These are phyloP conservation scores for Russula sp. DNA, from an alignment of 768 basidiomycete genomes.

Conservation along the genomic window DNA sequence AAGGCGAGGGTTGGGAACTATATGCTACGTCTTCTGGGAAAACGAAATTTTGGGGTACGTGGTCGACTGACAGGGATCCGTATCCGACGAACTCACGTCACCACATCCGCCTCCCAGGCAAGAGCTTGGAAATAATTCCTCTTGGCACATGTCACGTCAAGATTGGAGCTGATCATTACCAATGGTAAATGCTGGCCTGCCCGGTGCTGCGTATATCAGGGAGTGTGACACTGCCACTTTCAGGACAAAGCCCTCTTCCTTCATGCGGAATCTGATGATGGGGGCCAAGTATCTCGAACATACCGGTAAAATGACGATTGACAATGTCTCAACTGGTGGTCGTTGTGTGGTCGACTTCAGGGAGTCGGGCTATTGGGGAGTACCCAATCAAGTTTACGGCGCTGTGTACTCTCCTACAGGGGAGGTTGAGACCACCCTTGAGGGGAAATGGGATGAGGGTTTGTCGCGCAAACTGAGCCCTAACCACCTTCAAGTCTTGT, in stretches of 20 bases:
- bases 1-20: slow-evolving; percentile 71
- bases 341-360: slow-evolving; percentile 79
- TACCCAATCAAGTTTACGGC: slow-evolving; percentile 66
- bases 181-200: slow-evolving; percentile 45
- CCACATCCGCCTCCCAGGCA: slow-evolving; percentile 42
- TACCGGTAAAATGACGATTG: slow-evolving; percentile 68
- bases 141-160: slow-evolving; percentile 60
- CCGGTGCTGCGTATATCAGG: not conserved
- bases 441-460: slow-evolving; percentile 87
- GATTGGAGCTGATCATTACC: slow-evolving; percentile 59
- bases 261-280: slow-evolving; percentile 84
- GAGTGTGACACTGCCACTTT: not conserved
- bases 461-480: slow-evolving; percentile 61
- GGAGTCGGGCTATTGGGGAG: slow-evolving; percentile 76
- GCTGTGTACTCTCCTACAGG: slow-evolving; percentile 47
- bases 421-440: slow-evolving; percentile 51
- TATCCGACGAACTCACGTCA: slow-evolving; percentile 18
- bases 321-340: slow-evolving; percentile 47
- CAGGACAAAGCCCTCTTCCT: slow-evolving; percentile 84
- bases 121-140: slow-evolving; percentile 82
- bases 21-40: slow-evolving; percentile 71
- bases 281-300: slow-evolving; percentile 90
- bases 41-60: slow-evolving; percentile 87
- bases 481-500: slow-evolving; percentile 66
- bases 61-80: slow-evolving; percentile 9